Evolutionary conservation across 192 early-diverging fungal genomes (phyloP).

Genomic region (Entomortierella lignicola): DNA sequence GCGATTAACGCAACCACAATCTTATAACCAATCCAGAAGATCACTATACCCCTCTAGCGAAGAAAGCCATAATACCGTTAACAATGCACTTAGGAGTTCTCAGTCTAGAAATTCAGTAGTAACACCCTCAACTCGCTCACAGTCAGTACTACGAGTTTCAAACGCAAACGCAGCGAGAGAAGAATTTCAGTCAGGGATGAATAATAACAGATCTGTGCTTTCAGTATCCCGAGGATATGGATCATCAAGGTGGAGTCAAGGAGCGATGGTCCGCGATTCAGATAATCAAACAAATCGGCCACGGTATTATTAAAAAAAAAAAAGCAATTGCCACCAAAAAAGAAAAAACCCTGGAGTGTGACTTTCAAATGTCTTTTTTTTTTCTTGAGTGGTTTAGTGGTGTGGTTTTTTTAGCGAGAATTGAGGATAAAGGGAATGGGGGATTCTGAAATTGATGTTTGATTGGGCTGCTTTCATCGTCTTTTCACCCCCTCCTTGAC

Average conservation of each 20-base stretch:
- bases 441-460: conserved; percentile 1
- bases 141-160: background rate
- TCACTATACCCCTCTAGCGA: conserved; percentile 2
- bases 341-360: conserved; percentile 1
- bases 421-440: background rate
- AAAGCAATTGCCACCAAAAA: background rate
- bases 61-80: background rate
- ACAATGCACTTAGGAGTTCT: conserved; percentile 5
- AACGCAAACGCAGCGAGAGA: conserved; percentile 28
- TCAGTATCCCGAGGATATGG: conserved; percentile 23
- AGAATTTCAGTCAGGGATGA: conserved; percentile 28
- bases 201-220: conserved; percentile 14
- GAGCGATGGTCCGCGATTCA: background rate
- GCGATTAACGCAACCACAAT: background rate
- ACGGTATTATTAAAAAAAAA: conserved; percentile 10
- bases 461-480: conserved; percentile 56
- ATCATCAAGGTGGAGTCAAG: conserved; percentile 16
- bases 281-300: conserved; percentile 28
- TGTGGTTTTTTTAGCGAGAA: background rate
- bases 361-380: background rate
- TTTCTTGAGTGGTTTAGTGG: background rate
- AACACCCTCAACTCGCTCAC: background rate
- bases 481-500: conserved; percentile 53
- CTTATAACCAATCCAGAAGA: background rate
- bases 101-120: background rate